Base-by-base conservation (phyloP, 352 stramenopile species). In the Peronospora farinosa region DNA sequence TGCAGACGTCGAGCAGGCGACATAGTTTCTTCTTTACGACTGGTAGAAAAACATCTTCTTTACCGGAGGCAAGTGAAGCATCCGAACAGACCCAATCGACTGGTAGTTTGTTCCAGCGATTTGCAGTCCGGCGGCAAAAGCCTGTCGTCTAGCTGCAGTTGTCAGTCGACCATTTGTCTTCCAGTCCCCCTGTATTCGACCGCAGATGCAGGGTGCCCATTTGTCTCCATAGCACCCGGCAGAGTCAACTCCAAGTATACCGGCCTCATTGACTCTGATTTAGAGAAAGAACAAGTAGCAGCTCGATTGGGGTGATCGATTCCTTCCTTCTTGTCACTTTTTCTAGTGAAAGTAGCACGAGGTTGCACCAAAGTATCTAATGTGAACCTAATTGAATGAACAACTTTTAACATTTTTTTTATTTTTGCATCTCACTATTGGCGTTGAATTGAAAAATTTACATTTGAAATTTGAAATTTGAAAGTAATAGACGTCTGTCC, bases 41-140 rank as follows among this genome's bases (percentile, higher is more conserved):
- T 15, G 63, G 31, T 35, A 70, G 51, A 43, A 58, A 57, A 15
- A 12, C 44, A 21, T 17, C 30, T 28, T 61, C 58, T 37, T 61
- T 61, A 30, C 39, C 47, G 38, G 63, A 50, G 51, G 46, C 58
- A 58, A 65, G 60, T 40, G 63, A 72, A 72, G 63, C 51, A 21
- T 52, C 58, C n/a, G 27, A 54, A 54, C 45, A 31, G 25, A 32
- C 54, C 33, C 38, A 54, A 54, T 56, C 58, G 16, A 59, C 46
- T 55, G 58, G 58, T 16, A 63, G 51, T 11, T 65, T 72, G 54
- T 60, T 68, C 27, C 54, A 68, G 40, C 54, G 57, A 43, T 62
- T 71, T 40, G 17, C 54, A 51, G 46, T 49, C 27, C 63, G 63
- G 42, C 63, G 63, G 58, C 54, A 58, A 62, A 68, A 72, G 55